Evolutionary conservation across 164 flowering plant genomes (phyloP).

Genomic region (Vitis cinerea): DNA sequence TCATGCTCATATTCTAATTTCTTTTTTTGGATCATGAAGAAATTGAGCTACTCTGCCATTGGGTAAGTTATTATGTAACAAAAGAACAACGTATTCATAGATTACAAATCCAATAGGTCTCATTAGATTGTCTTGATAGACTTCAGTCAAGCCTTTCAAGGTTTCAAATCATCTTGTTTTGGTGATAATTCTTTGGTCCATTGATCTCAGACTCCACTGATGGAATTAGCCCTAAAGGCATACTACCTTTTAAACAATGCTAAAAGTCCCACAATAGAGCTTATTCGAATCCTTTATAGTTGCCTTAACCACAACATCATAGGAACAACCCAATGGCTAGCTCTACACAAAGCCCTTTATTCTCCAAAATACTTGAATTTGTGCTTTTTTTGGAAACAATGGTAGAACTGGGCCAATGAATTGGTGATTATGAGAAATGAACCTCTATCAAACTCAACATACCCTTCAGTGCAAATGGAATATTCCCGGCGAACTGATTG

Average conservation of each 20-base stretch:
- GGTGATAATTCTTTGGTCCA: constrained; percentile 79
- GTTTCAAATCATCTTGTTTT: constrained; percentile 90
- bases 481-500: constrained; percentile 76
- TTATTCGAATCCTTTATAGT: constrained; percentile 85
- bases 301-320: constrained; percentile 80
- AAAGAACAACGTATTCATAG: constrained; percentile 79
- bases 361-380: constrained; percentile 70
- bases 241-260: constrained; percentile 79
- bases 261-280: constrained; percentile 76
- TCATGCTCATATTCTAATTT: constrained; percentile 61
- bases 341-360: constrained; percentile 80
- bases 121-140: constrained; percentile 78
- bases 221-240: constrained; percentile 88
- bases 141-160: constrained; percentile 78
- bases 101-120: constrained; percentile 83
- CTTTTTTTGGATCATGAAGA: constrained; percentile 56
- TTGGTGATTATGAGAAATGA: constrained; percentile 75
- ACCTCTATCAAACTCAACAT: constrained; percentile 96
- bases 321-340: constrained; percentile 56
- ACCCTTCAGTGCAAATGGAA: constrained; percentile 72
- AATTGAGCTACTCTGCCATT: constrained; percentile 78
- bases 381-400: constrained; percentile 84
- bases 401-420: constrained; percentile 66
- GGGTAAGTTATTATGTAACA: constrained; percentile 69
- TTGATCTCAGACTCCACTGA: constrained; percentile 75